phyloP scores from a whole-genome alignment of 108 stramenopile genomes.

The Cyclotella sp. region DNA sequence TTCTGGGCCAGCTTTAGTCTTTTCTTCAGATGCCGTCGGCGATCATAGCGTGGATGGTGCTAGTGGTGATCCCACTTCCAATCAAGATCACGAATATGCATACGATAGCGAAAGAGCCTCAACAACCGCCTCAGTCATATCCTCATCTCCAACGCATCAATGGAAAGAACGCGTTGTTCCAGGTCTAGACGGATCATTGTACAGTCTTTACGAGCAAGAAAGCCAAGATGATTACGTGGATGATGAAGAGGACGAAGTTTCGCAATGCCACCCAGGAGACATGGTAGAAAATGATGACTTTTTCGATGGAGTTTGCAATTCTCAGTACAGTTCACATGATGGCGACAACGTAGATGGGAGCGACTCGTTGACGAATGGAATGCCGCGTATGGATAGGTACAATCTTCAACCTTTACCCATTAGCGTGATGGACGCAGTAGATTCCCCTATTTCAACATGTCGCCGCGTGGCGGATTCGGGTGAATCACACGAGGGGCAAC shows the following conservation, averaged over 20 bases:
- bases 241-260: slow-evolving; percentile 30
- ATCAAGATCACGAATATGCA: background rate
- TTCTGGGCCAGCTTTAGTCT: slow-evolving; percentile 59
- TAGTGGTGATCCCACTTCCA: too few relatives aligned
- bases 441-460: slow-evolving; percentile 69
- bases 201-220: slow-evolving; percentile 34
- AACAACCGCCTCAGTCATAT: background rate
- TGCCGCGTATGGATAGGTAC: slow-evolving; percentile 21
- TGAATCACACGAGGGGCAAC: slow-evolving; percentile 19
- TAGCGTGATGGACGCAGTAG: slow-evolving; percentile 64
- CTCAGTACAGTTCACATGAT: background rate
- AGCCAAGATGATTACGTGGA: slow-evolving; percentile 12
- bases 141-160: background rate
- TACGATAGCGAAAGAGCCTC: background rate
- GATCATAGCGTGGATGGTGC: background rate
- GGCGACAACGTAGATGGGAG: background rate
- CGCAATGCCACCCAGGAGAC: slow-evolving; percentile 1
- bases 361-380: background rate
- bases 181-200: slow-evolving; percentile 78
- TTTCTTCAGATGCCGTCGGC: slow-evolving; percentile 23
- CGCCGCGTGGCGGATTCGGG: slow-evolving; percentile 5
- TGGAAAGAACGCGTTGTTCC: slow-evolving; percentile 66
- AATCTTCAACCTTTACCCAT: slow-evolving; percentile 46
- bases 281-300: slow-evolving; percentile 20
- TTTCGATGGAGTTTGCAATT: slow-evolving; percentile 22